Evolutionary conservation across 2,329 filamentous ascomycete species (phyloP).

Genomic region (Fusarium tjaetaba): DNA sequence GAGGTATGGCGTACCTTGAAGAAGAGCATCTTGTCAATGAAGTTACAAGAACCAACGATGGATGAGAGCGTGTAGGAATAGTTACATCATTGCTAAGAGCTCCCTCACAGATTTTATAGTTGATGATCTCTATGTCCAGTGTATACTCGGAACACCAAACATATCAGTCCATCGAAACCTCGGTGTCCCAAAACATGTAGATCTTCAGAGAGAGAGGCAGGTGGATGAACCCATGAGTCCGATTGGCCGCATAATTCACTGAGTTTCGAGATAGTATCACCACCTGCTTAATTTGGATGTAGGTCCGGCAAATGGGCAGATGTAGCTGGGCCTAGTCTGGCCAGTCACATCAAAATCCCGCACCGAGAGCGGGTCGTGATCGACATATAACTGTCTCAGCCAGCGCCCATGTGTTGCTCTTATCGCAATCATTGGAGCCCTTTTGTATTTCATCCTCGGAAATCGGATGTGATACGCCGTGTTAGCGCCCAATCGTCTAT

Average conservation of each 20-base stretch:
- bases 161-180: background rate
- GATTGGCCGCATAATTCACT: conserved; percentile 16
- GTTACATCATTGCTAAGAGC: background rate
- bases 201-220: conserved; percentile 13
- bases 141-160: background rate
- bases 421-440: conserved; percentile 5
- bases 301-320: conserved; percentile 9
- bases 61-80: background rate
- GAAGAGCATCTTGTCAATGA: conserved; percentile 34
- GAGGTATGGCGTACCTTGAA: conserved; percentile 16
- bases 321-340: background rate
- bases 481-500: background rate
- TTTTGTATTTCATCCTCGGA: background rate
- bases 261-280: conserved; percentile 9
- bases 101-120: background rate
- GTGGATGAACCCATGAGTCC: conserved; percentile 2
- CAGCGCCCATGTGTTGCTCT: conserved; percentile 32
- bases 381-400: conserved; percentile 31
- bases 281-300: conserved; percentile 36
- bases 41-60: background rate
- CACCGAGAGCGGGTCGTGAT: conserved; percentile 23
- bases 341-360: conserved; percentile 21
- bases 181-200: conserved; percentile 14
- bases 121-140: background rate
- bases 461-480: background rate